Conservation (phyloP, 352 stramenopile genomes). For the Globisporangium carolinianum region DNA sequence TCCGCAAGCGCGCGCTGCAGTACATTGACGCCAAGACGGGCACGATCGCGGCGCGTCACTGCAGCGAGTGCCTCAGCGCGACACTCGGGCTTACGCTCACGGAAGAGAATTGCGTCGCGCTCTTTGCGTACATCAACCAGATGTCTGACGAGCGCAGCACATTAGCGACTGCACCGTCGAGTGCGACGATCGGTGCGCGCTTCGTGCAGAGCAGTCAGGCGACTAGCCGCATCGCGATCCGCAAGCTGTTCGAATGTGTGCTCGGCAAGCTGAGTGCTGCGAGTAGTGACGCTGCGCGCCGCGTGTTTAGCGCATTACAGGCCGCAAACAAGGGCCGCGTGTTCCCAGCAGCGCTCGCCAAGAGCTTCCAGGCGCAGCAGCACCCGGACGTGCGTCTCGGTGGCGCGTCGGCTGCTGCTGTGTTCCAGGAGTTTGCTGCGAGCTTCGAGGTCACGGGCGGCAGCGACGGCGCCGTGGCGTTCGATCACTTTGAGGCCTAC, state of each 20-base stretch:
- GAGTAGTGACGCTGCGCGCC: constrained; percentile 23
- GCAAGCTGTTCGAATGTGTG: constrained; percentile 30
- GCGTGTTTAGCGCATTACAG: constrained; percentile 45
- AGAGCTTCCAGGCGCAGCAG: constrained; percentile 47
- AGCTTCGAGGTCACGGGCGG: constrained; percentile 51
- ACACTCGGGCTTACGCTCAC: constrained; percentile 31
- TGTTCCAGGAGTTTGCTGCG: constrained; percentile 68
- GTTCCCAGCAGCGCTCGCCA: constrained; percentile 50
- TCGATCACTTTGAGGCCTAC: constrained; percentile 64
- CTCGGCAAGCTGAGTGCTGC: constrained; percentile 31
- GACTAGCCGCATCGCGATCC: constrained; percentile 24
- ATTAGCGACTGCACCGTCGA: constrained; percentile 1
- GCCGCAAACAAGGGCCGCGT: constrained; percentile 42
- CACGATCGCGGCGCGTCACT: constrained; percentile 33
- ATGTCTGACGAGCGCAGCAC: neutral
- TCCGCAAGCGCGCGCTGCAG: constrained; percentile 37
- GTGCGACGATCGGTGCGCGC: constrained; percentile 20
- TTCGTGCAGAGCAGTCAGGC: constrained; percentile 30
- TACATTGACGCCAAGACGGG: constrained; percentile 50
- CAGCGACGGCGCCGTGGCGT: constrained; percentile 30
- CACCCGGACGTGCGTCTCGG: constrained; percentile 60
- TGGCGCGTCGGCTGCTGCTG: constrained; percentile 19
- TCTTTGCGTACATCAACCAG: constrained; percentile 42
- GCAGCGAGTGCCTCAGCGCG: constrained; percentile 27
- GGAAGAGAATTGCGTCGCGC: constrained; percentile 35